These are phyloP conservation scores for Daldinia bambusicola DNA, from an alignment of 495 filamentous ascomycete genomes.

Conservation along the genomic window DNA sequence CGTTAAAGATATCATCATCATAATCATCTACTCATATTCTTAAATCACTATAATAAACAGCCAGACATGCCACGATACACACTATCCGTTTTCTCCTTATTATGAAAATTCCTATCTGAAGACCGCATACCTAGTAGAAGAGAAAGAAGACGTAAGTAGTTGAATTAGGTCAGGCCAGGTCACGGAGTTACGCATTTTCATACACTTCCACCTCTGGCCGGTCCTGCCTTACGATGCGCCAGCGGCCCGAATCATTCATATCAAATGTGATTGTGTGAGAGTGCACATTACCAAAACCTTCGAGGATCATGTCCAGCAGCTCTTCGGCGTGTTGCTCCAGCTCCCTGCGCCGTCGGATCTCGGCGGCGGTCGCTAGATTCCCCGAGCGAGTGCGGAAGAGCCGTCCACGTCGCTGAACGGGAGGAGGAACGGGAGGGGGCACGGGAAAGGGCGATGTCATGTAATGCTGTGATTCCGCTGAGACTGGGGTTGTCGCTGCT, in stretches of 20 bases:
- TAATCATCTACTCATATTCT: background rate
- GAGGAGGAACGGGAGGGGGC: conserved; percentile 2
- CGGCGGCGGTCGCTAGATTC: conserved; percentile 29
- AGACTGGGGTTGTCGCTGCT: too few species aligned
- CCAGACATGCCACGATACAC: background rate
- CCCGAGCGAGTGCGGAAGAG: conserved; percentile 46
- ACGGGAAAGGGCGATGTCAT: conserved; percentile 3
- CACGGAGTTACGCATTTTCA: conserved; percentile 15
- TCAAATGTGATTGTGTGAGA: conserved; percentile 16
- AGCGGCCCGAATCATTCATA: conserved; percentile 45
- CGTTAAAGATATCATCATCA: too few species aligned
- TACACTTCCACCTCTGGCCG: conserved; percentile 42
- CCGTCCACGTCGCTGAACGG: conserved; percentile 16
- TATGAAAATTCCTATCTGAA: background rate
- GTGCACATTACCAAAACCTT: conserved; percentile 24
- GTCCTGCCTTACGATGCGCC: conserved; percentile 47
- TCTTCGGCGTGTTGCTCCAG: conserved; percentile 28
- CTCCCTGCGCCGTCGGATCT: conserved; percentile 40
- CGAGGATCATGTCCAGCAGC: conserved; percentile 40
- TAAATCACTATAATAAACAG: background rate
- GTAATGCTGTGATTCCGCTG: conserved; percentile 20
- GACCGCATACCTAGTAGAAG: background rate
- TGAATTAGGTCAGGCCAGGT: background rate
- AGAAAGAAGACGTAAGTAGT: background rate
- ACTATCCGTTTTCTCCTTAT: background rate